phyloP scores from a whole-genome alignment of 2,329 filamentous ascomycete genomes.

The Cordyceps cateniannulata region DNA sequence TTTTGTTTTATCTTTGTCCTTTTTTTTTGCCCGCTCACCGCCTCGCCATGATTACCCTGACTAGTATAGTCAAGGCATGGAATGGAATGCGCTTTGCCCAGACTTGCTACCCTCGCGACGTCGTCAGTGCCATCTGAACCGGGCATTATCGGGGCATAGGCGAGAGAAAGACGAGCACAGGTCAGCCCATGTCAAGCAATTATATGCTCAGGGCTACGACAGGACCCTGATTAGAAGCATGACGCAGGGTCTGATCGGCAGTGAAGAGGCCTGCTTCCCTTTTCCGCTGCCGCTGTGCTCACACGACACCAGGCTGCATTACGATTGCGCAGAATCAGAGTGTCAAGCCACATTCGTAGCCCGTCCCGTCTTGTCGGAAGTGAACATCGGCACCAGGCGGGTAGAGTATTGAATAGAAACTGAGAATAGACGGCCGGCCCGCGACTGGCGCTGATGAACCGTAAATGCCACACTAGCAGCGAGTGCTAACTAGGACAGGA shows the following conservation, averaged over 20 bases:
- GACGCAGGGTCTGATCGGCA: not conserved
- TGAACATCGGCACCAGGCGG: no score
- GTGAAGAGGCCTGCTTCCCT: not conserved
- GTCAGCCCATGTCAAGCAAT: not conserved
- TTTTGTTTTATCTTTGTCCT: not conserved
- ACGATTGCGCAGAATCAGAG: not conserved
- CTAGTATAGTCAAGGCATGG: not conserved
- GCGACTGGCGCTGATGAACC: not conserved
- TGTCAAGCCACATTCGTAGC: not conserved
- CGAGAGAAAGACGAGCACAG: not conserved
- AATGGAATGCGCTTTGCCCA: not conserved
- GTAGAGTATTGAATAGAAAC: no score
- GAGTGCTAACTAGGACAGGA: not conserved
- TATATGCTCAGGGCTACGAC: not conserved
- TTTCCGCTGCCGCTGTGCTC: not conserved
- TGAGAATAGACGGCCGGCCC: not conserved
- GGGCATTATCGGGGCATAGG: not conserved
- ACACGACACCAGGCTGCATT: not conserved
- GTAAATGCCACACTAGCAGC: not conserved
- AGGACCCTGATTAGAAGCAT: not conserved
- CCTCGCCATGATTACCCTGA: not conserved
- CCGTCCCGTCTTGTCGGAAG: not conserved
- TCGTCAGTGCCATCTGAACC: no score
- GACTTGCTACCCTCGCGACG: not conserved
- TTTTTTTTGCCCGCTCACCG: not conserved